phyloP scores from a whole-genome alignment of 257 asterid genomes.

The Henckelia pumila region DNA sequence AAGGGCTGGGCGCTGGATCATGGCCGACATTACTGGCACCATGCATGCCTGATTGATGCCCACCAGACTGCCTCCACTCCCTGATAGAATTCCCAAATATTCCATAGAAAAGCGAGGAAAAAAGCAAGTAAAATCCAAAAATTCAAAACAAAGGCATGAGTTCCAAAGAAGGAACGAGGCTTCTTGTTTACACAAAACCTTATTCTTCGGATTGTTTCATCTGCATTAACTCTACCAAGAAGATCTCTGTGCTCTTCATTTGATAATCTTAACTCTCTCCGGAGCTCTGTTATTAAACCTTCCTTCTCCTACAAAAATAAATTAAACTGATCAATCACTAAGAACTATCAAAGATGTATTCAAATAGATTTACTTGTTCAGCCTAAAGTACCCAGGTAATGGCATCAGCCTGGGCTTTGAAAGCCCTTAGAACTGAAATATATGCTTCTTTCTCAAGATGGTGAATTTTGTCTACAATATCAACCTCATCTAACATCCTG shows the following conservation, averaged over 20 bases:
- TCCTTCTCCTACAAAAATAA: conserved; percentile 66
- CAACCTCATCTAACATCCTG: conserved; percentile 58
- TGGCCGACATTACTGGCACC: conserved; percentile 50
- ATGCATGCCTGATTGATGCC: conserved; percentile 49
- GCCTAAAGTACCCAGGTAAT: conserved; percentile 72
- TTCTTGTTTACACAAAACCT: conserved; percentile 39
- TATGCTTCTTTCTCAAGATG: conserved; percentile 96
- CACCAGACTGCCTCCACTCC: conserved; percentile 71
- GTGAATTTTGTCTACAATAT: conserved; percentile 85
- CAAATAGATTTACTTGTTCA: too few species aligned
- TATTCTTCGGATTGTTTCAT: conserved; percentile 70
- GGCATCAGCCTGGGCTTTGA: conserved; percentile 90
- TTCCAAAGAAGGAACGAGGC: neutral
- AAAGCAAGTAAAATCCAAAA: neutral
- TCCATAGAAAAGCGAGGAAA: conserved; percentile 21
- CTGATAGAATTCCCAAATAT: conserved; percentile 34
- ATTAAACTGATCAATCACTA: conserved; percentile 2
- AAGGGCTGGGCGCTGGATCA: conserved; percentile 60
- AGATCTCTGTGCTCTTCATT: conserved; percentile 85
- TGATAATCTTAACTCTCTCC: conserved; percentile 73
- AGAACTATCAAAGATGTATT: too few species aligned
- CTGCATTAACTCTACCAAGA: conserved; percentile 66
- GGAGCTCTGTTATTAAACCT: conserved; percentile 68
- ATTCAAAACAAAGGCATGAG: too few species aligned
- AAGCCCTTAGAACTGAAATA: conserved; percentile 74